A percentile compares a stretch with the other conserved stretches of the same genome.
phyloP scores from a whole-genome alignment of 202 grass and related monocot species.

The Zoysia matrella region DNA sequence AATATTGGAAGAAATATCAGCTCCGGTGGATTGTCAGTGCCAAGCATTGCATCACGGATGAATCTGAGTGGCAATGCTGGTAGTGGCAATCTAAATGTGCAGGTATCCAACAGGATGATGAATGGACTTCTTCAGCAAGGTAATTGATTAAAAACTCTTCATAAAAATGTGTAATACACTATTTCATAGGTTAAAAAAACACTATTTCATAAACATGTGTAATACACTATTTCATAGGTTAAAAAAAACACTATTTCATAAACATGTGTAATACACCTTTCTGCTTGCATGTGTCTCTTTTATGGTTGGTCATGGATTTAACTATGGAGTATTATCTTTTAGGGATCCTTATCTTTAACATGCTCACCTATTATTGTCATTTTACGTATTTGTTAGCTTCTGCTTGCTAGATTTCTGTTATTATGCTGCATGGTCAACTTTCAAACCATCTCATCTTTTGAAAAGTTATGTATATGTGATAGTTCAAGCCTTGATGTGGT shows the following conservation, averaged over 20 bases:
- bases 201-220: neutral
- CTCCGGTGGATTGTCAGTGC: constrained; percentile 73
- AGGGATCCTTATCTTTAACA: neutral
- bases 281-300: constrained; percentile 1
- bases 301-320: constrained; percentile 10
- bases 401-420: constrained; percentile 15
- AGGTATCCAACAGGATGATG: constrained; percentile 88
- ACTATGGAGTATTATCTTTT: constrained; percentile 2
- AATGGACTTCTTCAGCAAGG: constrained; percentile 85
- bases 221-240: constrained; percentile 32
- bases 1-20: constrained; percentile 93
- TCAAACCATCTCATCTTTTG: neutral
- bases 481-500: neutral
- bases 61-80: constrained; percentile 73
- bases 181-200: too few relatives aligned
- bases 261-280: neutral
- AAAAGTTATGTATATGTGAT: constrained; percentile 1
- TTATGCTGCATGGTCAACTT: neutral
- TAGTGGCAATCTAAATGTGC: constrained; percentile 71
- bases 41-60: constrained; percentile 73
- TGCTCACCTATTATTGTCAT: constrained; percentile 10
- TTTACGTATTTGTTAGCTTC: neutral
- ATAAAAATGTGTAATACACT: neutral
- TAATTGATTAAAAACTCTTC: constrained; percentile 33
- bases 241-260: neutral